These are phyloP conservation scores for Dendrobium nobile DNA, from an alignment of 106 monocot species.

Conservation along the genomic window DNA sequence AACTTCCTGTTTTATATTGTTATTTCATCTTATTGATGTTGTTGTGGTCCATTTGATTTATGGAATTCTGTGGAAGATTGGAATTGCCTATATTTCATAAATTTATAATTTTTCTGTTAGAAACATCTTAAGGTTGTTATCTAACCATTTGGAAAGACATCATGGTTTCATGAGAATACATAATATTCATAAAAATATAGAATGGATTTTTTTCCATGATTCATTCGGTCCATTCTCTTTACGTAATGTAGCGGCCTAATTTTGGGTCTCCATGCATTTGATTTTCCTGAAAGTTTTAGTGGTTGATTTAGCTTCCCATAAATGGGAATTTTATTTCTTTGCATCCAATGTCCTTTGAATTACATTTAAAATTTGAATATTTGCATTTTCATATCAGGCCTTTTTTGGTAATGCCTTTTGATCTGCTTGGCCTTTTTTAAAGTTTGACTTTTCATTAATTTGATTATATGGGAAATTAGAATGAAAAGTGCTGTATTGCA, in stretches of 20 bases:
- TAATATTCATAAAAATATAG: not conserved
- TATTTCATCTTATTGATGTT: not conserved
- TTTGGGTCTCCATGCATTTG: not conserved
- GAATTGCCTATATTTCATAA: not conserved
- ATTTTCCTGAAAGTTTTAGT: not conserved
- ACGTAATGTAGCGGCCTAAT: not conserved
- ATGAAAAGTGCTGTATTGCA: not conserved
- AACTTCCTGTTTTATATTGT: not conserved
- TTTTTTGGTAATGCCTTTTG: not conserved
- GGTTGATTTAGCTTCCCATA: not conserved
- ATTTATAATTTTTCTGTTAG: not conserved
- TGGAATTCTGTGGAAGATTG: not conserved
- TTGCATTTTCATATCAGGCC: not conserved
- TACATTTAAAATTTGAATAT: not conserved
- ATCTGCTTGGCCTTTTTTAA: not conserved
- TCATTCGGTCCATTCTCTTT: not conserved
- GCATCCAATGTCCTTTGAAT: not conserved
- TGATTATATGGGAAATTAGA: not conserved
- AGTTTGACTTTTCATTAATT: not conserved
- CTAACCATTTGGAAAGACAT: not conserved
- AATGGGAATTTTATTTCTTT: not conserved
- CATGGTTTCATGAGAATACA: not conserved
- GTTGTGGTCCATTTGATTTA: not conserved
- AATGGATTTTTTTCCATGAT: not conserved
- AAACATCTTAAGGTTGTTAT: not conserved